Evolutionary conservation across 257 asterid species (phyloP).

Genomic region (Capsicum chinense): DNA sequence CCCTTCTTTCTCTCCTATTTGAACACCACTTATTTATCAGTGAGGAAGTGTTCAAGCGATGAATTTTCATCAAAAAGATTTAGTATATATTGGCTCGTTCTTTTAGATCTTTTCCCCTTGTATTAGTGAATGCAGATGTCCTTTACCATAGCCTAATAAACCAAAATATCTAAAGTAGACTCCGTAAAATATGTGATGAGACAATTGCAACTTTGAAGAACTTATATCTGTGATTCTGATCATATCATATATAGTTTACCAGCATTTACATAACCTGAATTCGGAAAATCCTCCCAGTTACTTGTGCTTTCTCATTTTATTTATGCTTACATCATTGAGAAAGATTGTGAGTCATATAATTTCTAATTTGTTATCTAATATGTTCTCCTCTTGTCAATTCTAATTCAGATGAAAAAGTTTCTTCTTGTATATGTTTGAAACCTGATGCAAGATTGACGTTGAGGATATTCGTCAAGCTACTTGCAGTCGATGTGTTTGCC

Average conservation of each 20-base stretch:
- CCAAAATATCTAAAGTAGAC: background rate
- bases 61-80: background rate
- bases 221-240: background rate
- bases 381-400: too few relatives aligned
- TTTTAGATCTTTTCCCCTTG: background rate
- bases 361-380: too few relatives aligned
- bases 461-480: background rate
- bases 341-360: background rate
- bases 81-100: background rate
- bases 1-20: background rate
- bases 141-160: background rate
- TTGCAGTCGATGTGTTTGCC: too few relatives aligned
- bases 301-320: background rate
- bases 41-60: background rate
- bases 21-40: background rate
- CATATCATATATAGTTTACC: background rate
- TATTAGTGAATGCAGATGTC: background rate
- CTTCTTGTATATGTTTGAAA: background rate
- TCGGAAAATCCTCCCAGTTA: background rate
- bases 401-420: constrained; percentile 4
- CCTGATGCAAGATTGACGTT: background rate
- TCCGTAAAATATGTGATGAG: background rate
- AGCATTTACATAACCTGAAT: background rate
- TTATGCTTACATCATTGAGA: background rate
- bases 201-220: background rate